A percentile compares a stretch with the other conserved stretches of the same genome.
phyloP scores from a whole-genome alignment of 2,329 filamentous ascomycete genomes.

The Bipolaris oryzae region DNA sequence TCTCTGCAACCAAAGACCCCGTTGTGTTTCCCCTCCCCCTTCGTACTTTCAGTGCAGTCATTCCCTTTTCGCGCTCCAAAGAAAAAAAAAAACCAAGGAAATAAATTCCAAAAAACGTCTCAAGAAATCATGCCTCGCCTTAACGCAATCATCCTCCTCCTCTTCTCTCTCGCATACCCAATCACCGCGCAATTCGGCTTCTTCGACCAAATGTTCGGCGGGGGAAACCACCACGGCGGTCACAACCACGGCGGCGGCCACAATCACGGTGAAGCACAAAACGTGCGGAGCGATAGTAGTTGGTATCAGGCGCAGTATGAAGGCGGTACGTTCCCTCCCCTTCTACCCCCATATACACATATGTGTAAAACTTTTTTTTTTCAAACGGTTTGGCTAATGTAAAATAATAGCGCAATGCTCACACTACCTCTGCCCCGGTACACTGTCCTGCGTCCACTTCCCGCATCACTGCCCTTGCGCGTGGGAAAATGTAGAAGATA shows the following conservation, averaged over 20 bases:
- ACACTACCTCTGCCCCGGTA: slow-evolving; percentile 93
- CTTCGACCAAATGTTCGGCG: slow-evolving; percentile 96
- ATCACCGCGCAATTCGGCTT: slow-evolving; percentile 87
- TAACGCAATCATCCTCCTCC: slow-evolving; percentile 37
- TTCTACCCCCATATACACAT: not conserved
- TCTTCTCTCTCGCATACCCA: slow-evolving; percentile 63
- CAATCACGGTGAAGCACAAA: slow-evolving; percentile 62
- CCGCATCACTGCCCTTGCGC: slow-evolving; percentile 96
- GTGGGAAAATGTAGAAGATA: slow-evolving; percentile 68
- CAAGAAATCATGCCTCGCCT: slow-evolving; percentile 35
- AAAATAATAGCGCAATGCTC: slow-evolving; percentile 70
- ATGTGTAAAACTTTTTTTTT: no score
- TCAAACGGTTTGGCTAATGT: no score
- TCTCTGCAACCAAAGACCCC: no score
- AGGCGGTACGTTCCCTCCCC: slow-evolving; percentile 57
- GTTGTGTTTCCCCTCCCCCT: no score
- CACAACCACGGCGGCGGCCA: slow-evolving; percentile 64
- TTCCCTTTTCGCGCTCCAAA: not conserved
- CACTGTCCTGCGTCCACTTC: slow-evolving; percentile 92
- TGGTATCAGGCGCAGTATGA: slow-evolving; percentile 78
- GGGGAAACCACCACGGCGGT: slow-evolving; percentile 64
- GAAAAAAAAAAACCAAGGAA: not conserved
- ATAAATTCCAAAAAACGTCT: not conserved
- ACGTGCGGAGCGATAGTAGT: slow-evolving; percentile 81
- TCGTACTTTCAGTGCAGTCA: not conserved